Conservation (phyloP, 2,329 filamentous ascomycete species). For the Fusarium sp. region DNA sequence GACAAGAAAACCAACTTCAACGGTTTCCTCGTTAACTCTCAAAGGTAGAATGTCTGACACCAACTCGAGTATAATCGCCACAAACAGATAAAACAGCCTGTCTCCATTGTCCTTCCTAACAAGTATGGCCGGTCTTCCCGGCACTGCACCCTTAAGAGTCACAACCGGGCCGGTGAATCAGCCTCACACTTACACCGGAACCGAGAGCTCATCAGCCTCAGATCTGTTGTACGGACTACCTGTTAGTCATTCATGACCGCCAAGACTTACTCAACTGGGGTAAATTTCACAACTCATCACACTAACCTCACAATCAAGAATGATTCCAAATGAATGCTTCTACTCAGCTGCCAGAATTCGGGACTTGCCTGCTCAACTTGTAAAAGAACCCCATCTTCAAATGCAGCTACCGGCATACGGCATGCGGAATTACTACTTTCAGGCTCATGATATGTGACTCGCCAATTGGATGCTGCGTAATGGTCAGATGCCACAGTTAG, state of each 20-base stretch:
- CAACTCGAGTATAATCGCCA: neutral
- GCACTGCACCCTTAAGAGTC: conserved; percentile 10
- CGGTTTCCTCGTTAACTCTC: neutral
- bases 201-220: neutral
- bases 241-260: neutral
- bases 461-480: conserved; percentile 33
- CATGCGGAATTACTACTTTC: conserved; percentile 2
- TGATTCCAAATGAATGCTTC: neutral
- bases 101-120: conserved; percentile 28
- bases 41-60: neutral
- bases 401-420: neutral
- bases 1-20: neutral
- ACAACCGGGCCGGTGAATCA: conserved; percentile 21
- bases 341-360: neutral
- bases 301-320: neutral
- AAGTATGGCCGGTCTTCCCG: neutral
- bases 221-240: neutral
- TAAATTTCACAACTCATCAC: neutral
- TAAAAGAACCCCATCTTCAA: neutral
- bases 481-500: conserved; percentile 38
- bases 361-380: neutral
- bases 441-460: conserved; percentile 12
- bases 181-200: neutral
- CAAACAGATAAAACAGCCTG: neutral
- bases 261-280: neutral